Base-by-base conservation (phyloP, 106 monocot genomes). In the Acorus gramineus region DNA sequence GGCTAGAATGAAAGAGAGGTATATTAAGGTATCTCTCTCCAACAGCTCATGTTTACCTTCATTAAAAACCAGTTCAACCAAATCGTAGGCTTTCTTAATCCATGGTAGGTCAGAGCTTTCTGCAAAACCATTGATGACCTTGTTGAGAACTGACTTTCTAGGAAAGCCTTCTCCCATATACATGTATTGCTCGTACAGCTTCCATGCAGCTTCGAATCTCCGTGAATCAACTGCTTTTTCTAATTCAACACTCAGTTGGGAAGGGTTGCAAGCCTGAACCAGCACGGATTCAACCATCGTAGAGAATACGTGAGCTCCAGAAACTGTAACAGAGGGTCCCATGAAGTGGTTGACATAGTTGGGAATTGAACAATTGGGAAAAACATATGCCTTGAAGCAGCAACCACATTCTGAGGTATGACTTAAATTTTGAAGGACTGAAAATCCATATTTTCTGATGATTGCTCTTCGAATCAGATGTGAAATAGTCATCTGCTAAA, bases 171-270 rank as follows among this genome's bases (percentile, higher is more conserved):
- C 28, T 28, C 28, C 77, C 81, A 84, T 76, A 64, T 78, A 69
- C 54, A 80, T 7, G 53, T 81, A 77, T 51, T 74, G 68, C 72
- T 89, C 92, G 56, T 86, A 99, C 14, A 80, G 55, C 57, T 58
- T 84, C 88, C 85, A 99, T 46, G 98, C 91, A 59, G 83, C 79
- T 49, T 78, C 79, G 28, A 85, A 75, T 58, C 79, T 79, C 52
- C 66, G 42, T 44, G 80, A 77, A 6, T 82, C 83, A 44, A 99
- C 9, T 6, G 88, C 83, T 52, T 64, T 79, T 14, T 74, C 67
- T 46, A 85, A 50, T 42, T 80, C 71, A 50, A 73, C 49, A 4
- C 76, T 80, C 3, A 85, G 56, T 47, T 59, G 71, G 60, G 76
- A 71, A 2, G 78, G 76, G 56, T 83, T 79, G 47, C 14, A 64